Base-by-base conservation (phyloP, 768 basidiomycete species). In the Leccinum ochraceum region DNA sequence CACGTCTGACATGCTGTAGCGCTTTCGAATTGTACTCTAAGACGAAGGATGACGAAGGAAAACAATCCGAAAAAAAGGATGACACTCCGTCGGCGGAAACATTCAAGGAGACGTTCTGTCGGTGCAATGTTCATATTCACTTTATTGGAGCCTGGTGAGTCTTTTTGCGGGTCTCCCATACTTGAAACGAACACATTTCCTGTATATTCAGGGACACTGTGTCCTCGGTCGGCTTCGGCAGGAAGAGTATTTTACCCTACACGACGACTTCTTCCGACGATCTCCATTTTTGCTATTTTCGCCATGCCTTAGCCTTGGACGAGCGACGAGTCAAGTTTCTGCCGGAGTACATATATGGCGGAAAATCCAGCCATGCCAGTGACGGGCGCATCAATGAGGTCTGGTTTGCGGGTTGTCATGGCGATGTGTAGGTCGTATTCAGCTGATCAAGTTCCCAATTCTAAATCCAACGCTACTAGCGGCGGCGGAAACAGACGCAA, bases 241-340 rank as follows among this genome's bases (percentile, higher is more conserved):
- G 79, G 44, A 64, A 58, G 4, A 0, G 0, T 1, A 68, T 59
- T 20, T 56, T 79, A 8, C 78, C 80, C 4, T 61, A 57, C 24
- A 77, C 77, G 7, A 70, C 68, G 14, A 60, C 57, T 7, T 62
- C 64, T 1, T 68, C 60, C 56, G 62, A 74, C 1, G 36, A 36
- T 36, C 36, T 0, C 39, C 74, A 78, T 58, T 68, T 80, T 11
- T 78, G 78, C 37, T 73, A 71, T 50, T 81, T 82, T 57, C 75
- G 81, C 4, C 81, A 82, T 64, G 81, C 79, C 1, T 68, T 82
- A 4, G 81, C 81, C 1, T 68, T 81, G 32, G 81, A 82, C 59
- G 81, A 82, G 54, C 69, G 75, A 28, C 75, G 81, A 6, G 79
- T 81, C 52, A 82, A 80, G 54, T 82, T 80, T 60, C 59, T 79